These are phyloP conservation scores for Cerrena zonata DNA, from an alignment of 1,284 basidiomycete genomes.

Conservation along the genomic window DNA sequence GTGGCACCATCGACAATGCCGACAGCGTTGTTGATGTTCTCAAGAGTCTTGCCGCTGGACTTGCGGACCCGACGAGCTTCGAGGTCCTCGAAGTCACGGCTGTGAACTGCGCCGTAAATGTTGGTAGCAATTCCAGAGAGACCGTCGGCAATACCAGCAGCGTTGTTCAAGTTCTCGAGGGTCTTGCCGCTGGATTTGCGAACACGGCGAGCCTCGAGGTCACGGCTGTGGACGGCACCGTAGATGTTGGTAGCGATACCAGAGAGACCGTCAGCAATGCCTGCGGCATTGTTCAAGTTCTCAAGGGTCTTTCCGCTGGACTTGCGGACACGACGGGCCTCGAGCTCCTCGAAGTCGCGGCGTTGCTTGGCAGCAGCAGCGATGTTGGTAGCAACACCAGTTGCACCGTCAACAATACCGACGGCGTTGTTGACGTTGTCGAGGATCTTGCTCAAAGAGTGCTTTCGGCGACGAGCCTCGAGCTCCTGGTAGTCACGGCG, in stretches of 20 bases:
- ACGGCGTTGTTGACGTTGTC: slow-evolving; percentile 2
- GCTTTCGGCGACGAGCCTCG: slow-evolving; percentile 1
- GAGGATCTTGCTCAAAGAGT: not conserved
- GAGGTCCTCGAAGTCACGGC: not conserved
- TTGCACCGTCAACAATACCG: not conserved
- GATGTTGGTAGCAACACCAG: not conserved
- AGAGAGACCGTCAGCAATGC: not conserved
- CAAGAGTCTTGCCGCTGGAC: not conserved
- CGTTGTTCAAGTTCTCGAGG: slow-evolving; percentile 2
- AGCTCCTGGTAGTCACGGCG: not conserved
- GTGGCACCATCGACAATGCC: not conserved
- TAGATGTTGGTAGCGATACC: slow-evolving; percentile 1
- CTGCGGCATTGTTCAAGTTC: not conserved
- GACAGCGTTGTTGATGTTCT: not conserved
- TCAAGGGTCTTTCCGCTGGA: not conserved
- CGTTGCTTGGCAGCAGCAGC: not conserved
- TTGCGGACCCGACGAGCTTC: not conserved
- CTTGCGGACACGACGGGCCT: slow-evolving; percentile 5
- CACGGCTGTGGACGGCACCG: too few species aligned
- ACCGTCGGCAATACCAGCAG: slow-evolving; percentile 2
- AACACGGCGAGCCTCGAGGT: slow-evolving; percentile 1
- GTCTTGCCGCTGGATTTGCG: not conserved
- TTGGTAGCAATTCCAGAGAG: slow-evolving; percentile 2
- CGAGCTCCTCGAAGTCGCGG: not conserved
- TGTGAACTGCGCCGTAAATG: slow-evolving; percentile 2